Evolutionary conservation across 805 yeast species (phyloP).

Genomic region (Candida maris): DNA sequence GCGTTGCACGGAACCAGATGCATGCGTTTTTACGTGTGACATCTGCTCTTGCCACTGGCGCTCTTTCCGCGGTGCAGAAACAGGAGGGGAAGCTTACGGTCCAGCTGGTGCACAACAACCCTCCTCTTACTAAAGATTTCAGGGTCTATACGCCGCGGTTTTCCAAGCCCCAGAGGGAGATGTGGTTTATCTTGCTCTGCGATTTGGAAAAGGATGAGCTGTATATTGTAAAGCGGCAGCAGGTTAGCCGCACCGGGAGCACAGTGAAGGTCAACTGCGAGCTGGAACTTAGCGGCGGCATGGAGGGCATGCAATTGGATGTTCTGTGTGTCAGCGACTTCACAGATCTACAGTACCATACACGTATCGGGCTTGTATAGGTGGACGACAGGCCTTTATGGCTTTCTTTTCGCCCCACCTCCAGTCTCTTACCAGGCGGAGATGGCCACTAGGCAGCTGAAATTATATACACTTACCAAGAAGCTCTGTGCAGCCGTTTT

Average conservation of each 20-base stretch:
- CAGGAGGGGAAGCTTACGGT: slow-evolving; percentile 36
- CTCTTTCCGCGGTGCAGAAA: slow-evolving; percentile 37
- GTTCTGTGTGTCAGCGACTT: slow-evolving; percentile 65
- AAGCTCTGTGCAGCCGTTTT: too few relatives aligned
- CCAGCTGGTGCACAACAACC: slow-evolving; percentile 50
- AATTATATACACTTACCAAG: too few relatives aligned
- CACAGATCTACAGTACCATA: slow-evolving; percentile 41
- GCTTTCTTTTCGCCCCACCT: too few relatives aligned
- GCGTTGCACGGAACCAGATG: slow-evolving; percentile 38
- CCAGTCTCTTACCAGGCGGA: too few relatives aligned
- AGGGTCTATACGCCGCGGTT: slow-evolving; percentile 73
- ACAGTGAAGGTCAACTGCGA: slow-evolving; percentile 41
- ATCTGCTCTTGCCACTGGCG: slow-evolving; percentile 60
- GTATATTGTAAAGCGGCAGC: slow-evolving; percentile 67
- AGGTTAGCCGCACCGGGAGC: slow-evolving; percentile 42
- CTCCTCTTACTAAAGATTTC: slow-evolving; percentile 52
- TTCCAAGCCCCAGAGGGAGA: slow-evolving; percentile 88
- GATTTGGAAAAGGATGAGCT: slow-evolving; percentile 52
- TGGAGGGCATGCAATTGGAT: slow-evolving; percentile 43
- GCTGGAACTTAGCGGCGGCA: slow-evolving; percentile 46
- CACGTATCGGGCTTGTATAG: not conserved
- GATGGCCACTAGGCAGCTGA: too few relatives aligned
- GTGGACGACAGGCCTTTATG: not conserved
- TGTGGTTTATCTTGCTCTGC: slow-evolving; percentile 78
- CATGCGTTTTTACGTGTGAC: slow-evolving; percentile 52